Percentiles rank a stretch among this genome's conserved stretches.
Conservation (phyloP, 805 yeast species). For the Alloascoidea africana region DNA sequence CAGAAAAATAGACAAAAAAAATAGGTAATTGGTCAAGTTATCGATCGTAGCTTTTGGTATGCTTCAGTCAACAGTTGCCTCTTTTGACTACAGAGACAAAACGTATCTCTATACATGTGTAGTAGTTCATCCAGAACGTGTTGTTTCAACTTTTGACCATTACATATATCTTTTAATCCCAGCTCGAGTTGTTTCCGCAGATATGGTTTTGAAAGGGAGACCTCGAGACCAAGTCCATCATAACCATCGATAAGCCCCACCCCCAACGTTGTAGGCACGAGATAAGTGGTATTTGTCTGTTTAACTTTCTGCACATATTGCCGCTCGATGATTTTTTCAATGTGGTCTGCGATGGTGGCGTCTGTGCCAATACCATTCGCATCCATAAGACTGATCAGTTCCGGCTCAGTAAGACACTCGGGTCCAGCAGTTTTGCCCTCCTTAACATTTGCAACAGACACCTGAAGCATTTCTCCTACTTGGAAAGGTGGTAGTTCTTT, state of each 20-base stretch:
- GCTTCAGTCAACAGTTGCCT: constrained; percentile 21
- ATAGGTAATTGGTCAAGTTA: no score
- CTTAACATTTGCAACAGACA: constrained; percentile 41
- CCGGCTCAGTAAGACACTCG: constrained; percentile 75
- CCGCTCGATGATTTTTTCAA: constrained; percentile 58
- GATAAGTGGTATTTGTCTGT: constrained; percentile 22
- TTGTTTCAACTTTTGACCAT: constrained; percentile 37
- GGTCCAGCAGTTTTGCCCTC: constrained; percentile 80
- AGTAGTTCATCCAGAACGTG: constrained; percentile 42
- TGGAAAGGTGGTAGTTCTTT: constrained; percentile 49
- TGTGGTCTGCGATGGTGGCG: constrained; percentile 98
- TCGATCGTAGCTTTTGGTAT: constrained; percentile 15
- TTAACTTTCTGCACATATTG: constrained; percentile 42
- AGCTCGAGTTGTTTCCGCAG: constrained; percentile 63
- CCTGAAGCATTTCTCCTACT: constrained; percentile 38
- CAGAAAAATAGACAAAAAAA: no score
- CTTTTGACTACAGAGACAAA: constrained; percentile 28
- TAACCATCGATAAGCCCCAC: constrained; percentile 82
- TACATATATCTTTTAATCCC: constrained; percentile 49
- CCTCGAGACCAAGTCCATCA: constrained; percentile 60
- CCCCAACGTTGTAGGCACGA: constrained; percentile 76
- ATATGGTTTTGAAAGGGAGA: constrained; percentile 78
- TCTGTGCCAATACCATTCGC: constrained; percentile 97
- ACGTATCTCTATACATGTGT: constrained; percentile 46
- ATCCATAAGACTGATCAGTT: constrained; percentile 87